These are phyloP conservation scores for Striga asiatica DNA, from an alignment of 257 asterid species.

Conservation along the genomic window DNA sequence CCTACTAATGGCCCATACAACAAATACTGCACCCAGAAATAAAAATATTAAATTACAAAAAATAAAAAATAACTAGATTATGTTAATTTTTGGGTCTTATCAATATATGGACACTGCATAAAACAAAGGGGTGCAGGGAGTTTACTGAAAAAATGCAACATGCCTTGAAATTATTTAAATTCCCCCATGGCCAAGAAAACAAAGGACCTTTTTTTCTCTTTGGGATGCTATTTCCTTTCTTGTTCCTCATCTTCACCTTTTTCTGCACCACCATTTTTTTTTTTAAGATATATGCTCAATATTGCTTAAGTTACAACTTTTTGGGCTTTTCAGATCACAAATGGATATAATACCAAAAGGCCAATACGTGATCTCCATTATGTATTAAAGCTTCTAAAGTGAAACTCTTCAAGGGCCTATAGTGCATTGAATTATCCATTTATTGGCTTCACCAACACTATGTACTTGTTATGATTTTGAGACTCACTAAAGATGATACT, in stretches of 20 bases:
- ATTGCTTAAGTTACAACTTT: no score
- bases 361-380: no score
- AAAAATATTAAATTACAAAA: neutral
- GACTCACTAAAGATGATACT: no score
- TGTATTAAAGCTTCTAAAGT: no score
- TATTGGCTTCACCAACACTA: no score
- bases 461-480: no score
- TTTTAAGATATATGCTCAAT: no score
- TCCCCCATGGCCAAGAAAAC: slow-evolving; percentile 78
- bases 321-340: no score
- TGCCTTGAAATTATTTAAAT: slow-evolving; percentile 51
- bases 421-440: no score
- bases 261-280: neutral
- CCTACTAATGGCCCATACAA: slow-evolving; percentile 61
- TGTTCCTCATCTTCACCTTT: slow-evolving; percentile 8
- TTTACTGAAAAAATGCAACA: neutral
- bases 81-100: slow-evolving; percentile 3
- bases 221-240: slow-evolving; percentile 5
- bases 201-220: slow-evolving; percentile 30
- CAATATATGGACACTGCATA: no score
- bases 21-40: slow-evolving; percentile 39
- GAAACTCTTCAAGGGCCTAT: no score
- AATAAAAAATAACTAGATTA: neutral
- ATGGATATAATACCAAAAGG: no score
- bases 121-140: neutral